These are phyloP conservation scores for Dissophora globulifera DNA, from an alignment of 192 early-diverging fungal species.

Conservation along the genomic window DNA sequence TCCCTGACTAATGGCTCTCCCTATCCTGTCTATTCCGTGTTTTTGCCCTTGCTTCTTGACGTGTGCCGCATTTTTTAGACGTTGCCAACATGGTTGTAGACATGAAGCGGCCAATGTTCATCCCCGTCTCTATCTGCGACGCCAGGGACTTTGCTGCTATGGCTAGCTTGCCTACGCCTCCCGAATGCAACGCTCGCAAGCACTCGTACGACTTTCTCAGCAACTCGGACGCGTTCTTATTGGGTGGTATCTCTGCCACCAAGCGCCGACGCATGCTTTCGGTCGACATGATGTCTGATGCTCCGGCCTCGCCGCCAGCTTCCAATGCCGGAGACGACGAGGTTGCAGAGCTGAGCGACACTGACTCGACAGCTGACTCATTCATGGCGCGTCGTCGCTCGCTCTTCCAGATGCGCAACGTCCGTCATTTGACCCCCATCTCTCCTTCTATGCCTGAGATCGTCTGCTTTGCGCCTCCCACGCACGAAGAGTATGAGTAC, in stretches of 20 bases:
- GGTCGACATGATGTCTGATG: constrained; percentile 36
- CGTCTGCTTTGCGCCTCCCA: constrained; percentile 50
- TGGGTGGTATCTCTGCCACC: constrained; percentile 38
- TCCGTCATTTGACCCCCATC: constrained; percentile 49
- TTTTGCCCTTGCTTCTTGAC: background rate
- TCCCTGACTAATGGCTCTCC: constrained; percentile 22
- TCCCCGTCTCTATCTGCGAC: constrained; percentile 52
- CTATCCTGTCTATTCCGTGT: constrained; percentile 18
- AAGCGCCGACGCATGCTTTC: constrained; percentile 45
- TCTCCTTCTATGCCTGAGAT: constrained; percentile 49
- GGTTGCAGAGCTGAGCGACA: constrained; percentile 35
- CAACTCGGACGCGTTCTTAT: constrained; percentile 43
- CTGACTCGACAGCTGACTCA: constrained; percentile 24
- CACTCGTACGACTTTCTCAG: constrained; percentile 50
- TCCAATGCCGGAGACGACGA: constrained; percentile 55
- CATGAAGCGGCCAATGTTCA: constrained; percentile 54
- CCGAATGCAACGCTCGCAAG: constrained; percentile 48
- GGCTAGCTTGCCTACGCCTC: constrained; percentile 41
- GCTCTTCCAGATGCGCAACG: constrained; percentile 39
- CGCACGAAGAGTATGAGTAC: constrained; percentile 52
- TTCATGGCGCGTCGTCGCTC: constrained; percentile 22
- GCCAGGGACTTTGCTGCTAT: constrained; percentile 41
- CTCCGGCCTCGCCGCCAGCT: constrained; percentile 47
- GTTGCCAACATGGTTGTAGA: constrained; percentile 37
- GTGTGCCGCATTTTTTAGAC: constrained; percentile 6